Percentiles rank a stretch among this genome's conserved stretches.
phyloP scores from a whole-genome alignment of 2,329 filamentous ascomycete genomes.

The Leptodontidium sp. region DNA sequence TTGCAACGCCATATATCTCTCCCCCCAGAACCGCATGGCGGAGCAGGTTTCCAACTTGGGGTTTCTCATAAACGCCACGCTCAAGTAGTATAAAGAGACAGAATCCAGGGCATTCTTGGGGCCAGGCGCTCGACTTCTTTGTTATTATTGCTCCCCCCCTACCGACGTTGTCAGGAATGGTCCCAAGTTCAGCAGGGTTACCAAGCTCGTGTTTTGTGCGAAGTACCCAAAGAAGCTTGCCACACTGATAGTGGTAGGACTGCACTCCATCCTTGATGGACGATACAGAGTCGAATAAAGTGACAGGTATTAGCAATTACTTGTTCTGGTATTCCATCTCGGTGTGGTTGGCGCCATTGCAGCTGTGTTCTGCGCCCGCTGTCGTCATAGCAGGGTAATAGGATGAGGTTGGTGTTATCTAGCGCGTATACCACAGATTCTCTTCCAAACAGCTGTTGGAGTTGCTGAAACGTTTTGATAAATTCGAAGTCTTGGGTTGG shows the following conservation, averaged over 20 bases:
- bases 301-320: not conserved
- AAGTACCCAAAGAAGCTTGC: not conserved
- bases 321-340: not conserved
- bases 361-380: not conserved
- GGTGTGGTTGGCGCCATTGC: not conserved
- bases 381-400: not conserved
- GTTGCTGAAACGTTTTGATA: not conserved
- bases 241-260: not conserved
- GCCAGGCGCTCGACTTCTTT: not conserved
- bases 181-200: not conserved
- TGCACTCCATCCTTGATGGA: not conserved
- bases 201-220: not conserved
- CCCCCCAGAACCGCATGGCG: not conserved
- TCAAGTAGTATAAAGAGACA: conserved; percentile 1
- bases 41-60: not conserved
- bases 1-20: not conserved
- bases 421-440: not conserved
- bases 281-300: not conserved
- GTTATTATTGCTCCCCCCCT: not conserved
- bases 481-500: not conserved
- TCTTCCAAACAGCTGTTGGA: not conserved
- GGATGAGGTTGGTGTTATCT: not conserved
- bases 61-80: not conserved
- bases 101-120: not conserved
- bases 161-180: not conserved